Conservation (phyloP, 148 eudicot species). For the Rhododendron mucronatum region DNA sequence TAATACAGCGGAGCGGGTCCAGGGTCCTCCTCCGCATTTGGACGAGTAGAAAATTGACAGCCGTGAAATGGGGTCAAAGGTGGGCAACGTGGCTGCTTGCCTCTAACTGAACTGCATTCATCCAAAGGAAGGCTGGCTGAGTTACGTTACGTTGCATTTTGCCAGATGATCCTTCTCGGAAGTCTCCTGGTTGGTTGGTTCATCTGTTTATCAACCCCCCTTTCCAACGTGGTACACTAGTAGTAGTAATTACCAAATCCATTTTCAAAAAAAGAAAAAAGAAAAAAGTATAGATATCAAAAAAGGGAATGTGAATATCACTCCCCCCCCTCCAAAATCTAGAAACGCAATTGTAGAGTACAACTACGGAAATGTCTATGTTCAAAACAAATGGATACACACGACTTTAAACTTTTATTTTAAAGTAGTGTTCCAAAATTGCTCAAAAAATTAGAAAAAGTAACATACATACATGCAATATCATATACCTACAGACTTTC, state of each 20-base stretch:
- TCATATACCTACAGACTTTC: not conserved
- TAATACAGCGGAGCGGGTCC: not conserved
- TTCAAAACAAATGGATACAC: no score
- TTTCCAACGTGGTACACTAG: not conserved
- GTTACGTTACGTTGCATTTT: not conserved
- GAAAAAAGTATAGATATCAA: no score
- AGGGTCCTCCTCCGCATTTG: not conserved
- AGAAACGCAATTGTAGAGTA: no score
- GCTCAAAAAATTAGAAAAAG: no score
- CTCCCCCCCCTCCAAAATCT: no score
- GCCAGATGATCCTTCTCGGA: not conserved
- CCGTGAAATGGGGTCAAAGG: not conserved
- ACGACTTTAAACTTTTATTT: no score
- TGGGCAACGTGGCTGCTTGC: conserved; percentile 3
- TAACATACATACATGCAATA: not conserved
- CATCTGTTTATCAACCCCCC: not conserved
- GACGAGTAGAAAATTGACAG: not conserved
- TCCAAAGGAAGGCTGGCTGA: not conserved
- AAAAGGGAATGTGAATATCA: no score
- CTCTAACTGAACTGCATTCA: not conserved
- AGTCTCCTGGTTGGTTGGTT: not conserved
- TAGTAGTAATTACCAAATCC: not conserved
- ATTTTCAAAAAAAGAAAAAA: no score
- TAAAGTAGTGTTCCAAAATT: no score
- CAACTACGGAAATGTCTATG: no score